A percentile compares a stretch with the other conserved stretches of the same genome.
Conservation (phyloP, 352 stramenopile species). For the Pythium rhizo-oryzae region DNA sequence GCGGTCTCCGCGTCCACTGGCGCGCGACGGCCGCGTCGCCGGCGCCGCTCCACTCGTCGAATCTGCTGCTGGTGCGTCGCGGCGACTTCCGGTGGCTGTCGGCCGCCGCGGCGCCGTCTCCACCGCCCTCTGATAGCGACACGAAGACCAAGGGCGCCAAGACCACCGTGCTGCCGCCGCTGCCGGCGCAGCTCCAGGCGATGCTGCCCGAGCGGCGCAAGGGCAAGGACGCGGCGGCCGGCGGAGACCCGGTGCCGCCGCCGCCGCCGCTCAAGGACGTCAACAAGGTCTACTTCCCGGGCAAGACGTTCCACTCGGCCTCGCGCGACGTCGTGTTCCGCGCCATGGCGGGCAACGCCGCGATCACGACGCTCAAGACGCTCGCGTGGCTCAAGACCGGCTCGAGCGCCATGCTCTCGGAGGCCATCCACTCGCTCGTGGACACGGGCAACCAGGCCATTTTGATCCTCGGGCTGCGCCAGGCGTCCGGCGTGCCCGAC, state of each 20-base stretch:
- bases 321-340: slow-evolving; percentile 80
- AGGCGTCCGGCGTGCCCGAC: slow-evolving; percentile 89
- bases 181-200: slow-evolving; percentile 24
- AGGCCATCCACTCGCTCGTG: slow-evolving; percentile 97
- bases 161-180: slow-evolving; percentile 7
- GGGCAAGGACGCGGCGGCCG: slow-evolving; percentile 32
- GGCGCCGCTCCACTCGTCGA: slow-evolving; percentile 13
- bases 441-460: slow-evolving; percentile 98
- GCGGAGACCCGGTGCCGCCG: slow-evolving; percentile 25
- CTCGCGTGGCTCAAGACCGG: slow-evolving; percentile 92
- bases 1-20: slow-evolving; percentile 10
- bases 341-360: slow-evolving; percentile 94
- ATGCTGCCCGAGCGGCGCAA: slow-evolving; percentile 43
- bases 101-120: slow-evolving; percentile 7
- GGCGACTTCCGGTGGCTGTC: slow-evolving; percentile 1
- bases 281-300: slow-evolving; percentile 86
- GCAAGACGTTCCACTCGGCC: slow-evolving; percentile 76
- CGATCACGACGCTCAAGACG: slow-evolving; percentile 94
- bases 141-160: neutral
- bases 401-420: slow-evolving; percentile 96
- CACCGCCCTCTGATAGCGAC: no score
- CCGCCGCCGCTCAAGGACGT: slow-evolving; percentile 71
- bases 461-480: slow-evolving; percentile 81
- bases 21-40: slow-evolving; percentile 1
- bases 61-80: neutral